Evolutionary conservation across 1,139 yeast genomes (phyloP).

Genomic region (Magnusiomyces suaveolens): DNA sequence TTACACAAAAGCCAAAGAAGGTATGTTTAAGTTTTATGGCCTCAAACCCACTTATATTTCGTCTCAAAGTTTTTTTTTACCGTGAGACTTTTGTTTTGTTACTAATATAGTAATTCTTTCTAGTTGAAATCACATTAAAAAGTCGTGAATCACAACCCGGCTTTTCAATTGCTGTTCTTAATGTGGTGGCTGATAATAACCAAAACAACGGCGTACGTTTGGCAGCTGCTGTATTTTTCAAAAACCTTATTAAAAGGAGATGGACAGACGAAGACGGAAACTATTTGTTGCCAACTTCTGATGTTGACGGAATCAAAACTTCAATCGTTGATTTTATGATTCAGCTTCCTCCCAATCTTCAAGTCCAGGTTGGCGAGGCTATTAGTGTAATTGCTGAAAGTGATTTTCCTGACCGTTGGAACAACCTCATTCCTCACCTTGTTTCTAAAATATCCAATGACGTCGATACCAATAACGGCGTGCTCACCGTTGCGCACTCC

Average conservation of each 20-base stretch:
- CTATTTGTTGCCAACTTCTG: conserved; percentile 51
- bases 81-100: not conserved
- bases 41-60: too few relatives aligned
- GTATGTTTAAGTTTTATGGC: conserved; percentile 15
- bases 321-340: conserved; percentile 83
- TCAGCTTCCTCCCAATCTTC: conserved; percentile 61
- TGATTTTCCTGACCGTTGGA: conserved; percentile 92
- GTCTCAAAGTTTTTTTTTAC: too few relatives aligned
- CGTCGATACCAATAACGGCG: conserved; percentile 72
- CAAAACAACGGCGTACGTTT: conserved; percentile 52
- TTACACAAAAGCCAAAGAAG: conserved; percentile 15
- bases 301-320: conserved; percentile 57
- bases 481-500: conserved; percentile 84
- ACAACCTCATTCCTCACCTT: conserved; percentile 56
- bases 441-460: conserved; percentile 57
- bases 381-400: conserved; percentile 88
- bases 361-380: conserved; percentile 88
- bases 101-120: too few relatives aligned
- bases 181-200: conserved; percentile 60
- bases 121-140: conserved; percentile 39
- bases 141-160: conserved; percentile 57
- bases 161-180: conserved; percentile 65
- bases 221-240: conserved; percentile 87
- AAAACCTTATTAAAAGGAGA: conserved; percentile 70
- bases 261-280: conserved; percentile 91